phyloP scores from a whole-genome alignment of 1,284 basidiomycete genomes.

The Phellopilus nigrolimitatus region DNA sequence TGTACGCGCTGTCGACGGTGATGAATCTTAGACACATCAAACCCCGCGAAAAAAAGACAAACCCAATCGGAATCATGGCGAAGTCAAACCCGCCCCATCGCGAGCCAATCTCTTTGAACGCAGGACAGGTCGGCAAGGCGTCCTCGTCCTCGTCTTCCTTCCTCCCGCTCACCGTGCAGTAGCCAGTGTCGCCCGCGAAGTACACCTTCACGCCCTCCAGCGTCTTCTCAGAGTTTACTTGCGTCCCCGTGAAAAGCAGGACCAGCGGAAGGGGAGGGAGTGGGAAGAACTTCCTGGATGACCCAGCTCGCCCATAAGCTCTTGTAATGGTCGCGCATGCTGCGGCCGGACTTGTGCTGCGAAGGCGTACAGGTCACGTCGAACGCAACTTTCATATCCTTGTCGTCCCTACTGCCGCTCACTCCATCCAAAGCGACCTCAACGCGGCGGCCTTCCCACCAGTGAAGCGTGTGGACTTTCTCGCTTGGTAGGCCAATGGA shows the following conservation, averaged over 20 bases:
- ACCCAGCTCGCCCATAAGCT: conserved; percentile 26
- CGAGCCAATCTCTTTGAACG: conserved; percentile 63
- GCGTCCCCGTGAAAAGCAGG: no score
- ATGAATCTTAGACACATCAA: neutral
- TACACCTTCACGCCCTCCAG: conserved; percentile 42
- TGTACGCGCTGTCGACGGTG: conserved; percentile 46
- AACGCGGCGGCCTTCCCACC: conserved; percentile 56
- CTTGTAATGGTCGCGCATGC: conserved; percentile 21
- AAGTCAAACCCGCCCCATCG: conserved; percentile 56
- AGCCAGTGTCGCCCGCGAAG: conserved; percentile 71
- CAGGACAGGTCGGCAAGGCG: conserved; percentile 55
- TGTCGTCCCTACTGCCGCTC: neutral
- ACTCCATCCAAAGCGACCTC: conserved; percentile 26
- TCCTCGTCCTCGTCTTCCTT: conserved; percentile 50
- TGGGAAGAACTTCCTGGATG: conserved; percentile 20
- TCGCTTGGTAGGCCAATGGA: conserved; percentile 36
- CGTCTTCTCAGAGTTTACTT: no score
- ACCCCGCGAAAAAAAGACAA: conserved; percentile 21
- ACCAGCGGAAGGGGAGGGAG: conserved; percentile 15
- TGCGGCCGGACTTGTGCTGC: conserved; percentile 45
- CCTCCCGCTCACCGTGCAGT: conserved; percentile 41
- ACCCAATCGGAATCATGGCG: conserved; percentile 66
- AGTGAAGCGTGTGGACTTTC: conserved; percentile 58
- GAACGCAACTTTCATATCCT: conserved; percentile 6
- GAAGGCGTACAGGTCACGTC: conserved; percentile 43